phyloP scores from a whole-genome alignment of 2,329 filamentous ascomycete genomes.

The Emmonsiellopsis sp. region DNA sequence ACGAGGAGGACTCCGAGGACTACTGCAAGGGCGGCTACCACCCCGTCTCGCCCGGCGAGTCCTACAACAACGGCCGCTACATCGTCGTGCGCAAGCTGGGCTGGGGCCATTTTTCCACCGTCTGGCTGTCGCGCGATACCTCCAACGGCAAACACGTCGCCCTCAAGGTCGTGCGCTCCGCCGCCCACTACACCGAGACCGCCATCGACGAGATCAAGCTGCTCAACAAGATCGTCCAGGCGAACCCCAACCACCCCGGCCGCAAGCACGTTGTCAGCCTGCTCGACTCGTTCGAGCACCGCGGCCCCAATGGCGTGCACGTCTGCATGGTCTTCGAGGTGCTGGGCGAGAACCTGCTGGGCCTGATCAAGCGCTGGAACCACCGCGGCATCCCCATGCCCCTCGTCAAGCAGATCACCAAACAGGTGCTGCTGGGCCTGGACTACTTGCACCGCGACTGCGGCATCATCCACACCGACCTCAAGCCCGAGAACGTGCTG shows the following conservation, averaged over 20 bases:
- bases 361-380: slow-evolving; percentile 97
- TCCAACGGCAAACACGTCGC: slow-evolving; percentile 87
- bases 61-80: slow-evolving; percentile 96
- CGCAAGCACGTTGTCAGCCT: slow-evolving; percentile 92
- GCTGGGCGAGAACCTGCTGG: slow-evolving; percentile 84
- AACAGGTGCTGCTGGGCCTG: slow-evolving; percentile 88
- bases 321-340: slow-evolving; percentile 99
- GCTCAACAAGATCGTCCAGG: slow-evolving; percentile 90
- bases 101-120: slow-evolving; percentile 99
- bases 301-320: slow-evolving; percentile 89
- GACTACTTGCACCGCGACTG: slow-evolving; percentile 97
- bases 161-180: slow-evolving; percentile 93
- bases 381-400: slow-evolving; percentile 94
- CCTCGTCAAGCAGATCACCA: slow-evolving; percentile 96
- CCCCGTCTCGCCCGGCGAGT: slow-evolving; percentile 85
- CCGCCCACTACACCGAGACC: slow-evolving; percentile 97
- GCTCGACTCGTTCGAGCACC: slow-evolving; percentile 94
- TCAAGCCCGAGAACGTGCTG: slow-evolving; percentile 96
- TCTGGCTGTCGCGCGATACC: slow-evolving; percentile 78
- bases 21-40: slow-evolving; percentile 99
- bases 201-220: slow-evolving; percentile 98
- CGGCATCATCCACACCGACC: slow-evolving; percentile 95
- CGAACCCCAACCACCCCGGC: slow-evolving; percentile 88
- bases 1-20: slow-evolving; percentile 97
- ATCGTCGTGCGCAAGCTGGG: slow-evolving; percentile 92